Conservation (phyloP, 73 alveolate species). For the Paramecium caudatum region DNA sequence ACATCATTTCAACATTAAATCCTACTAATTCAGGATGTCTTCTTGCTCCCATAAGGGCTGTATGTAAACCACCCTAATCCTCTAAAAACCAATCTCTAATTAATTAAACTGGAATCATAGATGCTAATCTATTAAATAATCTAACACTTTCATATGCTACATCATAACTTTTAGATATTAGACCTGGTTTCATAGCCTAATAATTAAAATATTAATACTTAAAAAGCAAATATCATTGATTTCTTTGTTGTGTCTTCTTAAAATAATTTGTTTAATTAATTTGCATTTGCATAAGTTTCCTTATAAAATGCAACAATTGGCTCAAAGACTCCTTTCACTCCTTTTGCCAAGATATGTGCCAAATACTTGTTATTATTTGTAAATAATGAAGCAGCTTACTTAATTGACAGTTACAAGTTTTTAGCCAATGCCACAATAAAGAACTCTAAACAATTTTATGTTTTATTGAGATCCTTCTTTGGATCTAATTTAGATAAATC, state of each 20-base stretch:
- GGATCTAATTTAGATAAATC: slow-evolving; percentile 76
- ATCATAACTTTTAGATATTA: slow-evolving; percentile 83
- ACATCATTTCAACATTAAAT: slow-evolving; percentile 71
- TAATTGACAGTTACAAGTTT: slow-evolving; percentile 89
- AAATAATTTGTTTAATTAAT: slow-evolving; percentile 35
- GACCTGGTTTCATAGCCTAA: slow-evolving; percentile 85
- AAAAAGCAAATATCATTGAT: not conserved
- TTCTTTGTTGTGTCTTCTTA: slow-evolving; percentile 69
- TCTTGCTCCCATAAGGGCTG: slow-evolving; percentile 85
- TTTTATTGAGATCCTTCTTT: slow-evolving; percentile 66
- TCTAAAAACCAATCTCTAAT: slow-evolving; percentile 93
- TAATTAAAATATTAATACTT: not conserved
- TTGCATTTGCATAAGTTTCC: slow-evolving; percentile 51
- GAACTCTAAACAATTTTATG: slow-evolving; percentile 88
- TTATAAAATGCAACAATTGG: slow-evolving; percentile 84
- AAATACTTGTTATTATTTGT: slow-evolving; percentile 95
- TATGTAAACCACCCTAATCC: slow-evolving; percentile 90
- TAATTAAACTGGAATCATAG: slow-evolving; percentile 83
- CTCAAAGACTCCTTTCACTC: slow-evolving; percentile 94
- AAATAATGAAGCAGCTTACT: slow-evolving; percentile 97
- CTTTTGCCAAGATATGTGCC: slow-evolving; percentile 96
- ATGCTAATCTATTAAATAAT: slow-evolving; percentile 85
- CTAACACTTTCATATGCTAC: slow-evolving; percentile 85
- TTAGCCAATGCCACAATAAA: slow-evolving; percentile 90
- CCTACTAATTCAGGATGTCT: slow-evolving; percentile 87